Evolutionary conservation across 2,329 filamentous ascomycete species (phyloP).

Genomic region (Simplicillium aogashimaense): DNA sequence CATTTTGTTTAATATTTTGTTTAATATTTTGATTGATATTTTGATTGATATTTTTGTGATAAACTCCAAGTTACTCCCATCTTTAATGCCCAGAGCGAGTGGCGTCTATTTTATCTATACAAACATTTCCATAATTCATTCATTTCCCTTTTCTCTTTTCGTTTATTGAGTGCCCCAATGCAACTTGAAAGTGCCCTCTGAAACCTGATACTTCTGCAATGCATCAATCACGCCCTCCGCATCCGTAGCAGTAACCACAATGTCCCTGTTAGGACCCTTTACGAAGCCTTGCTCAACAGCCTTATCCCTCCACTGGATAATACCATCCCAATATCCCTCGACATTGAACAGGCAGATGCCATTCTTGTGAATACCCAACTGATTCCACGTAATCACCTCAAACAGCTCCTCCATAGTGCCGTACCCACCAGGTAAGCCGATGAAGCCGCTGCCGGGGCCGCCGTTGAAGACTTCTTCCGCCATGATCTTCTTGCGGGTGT

Average conservation of each 20-base stretch:
- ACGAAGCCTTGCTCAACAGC: constrained; percentile 74
- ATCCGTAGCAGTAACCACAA: constrained; percentile 66
- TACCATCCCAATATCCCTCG: constrained; percentile 83
- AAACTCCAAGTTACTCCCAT: too few species aligned
- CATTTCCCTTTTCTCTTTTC: too few species aligned
- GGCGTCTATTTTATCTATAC: too few species aligned
- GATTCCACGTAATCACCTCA: constrained; percentile 89
- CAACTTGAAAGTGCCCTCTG: constrained; percentile 66
- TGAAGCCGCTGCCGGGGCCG: constrained; percentile 76
- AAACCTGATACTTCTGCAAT: constrained; percentile 65
- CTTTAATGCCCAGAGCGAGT: too few species aligned
- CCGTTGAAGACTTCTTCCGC: constrained; percentile 75
- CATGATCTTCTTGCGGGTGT: constrained; percentile 92
- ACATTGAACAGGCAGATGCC: constrained; percentile 80
- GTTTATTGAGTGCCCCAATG: constrained; percentile 69
- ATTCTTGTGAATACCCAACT: constrained; percentile 78
- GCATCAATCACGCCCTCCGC: constrained; percentile 62
- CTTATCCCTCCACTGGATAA: constrained; percentile 71
- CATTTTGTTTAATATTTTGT: too few species aligned
- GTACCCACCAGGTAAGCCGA: constrained; percentile 81
- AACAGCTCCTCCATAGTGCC: constrained; percentile 95
- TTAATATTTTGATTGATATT: too few species aligned
- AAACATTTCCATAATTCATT: too few species aligned
- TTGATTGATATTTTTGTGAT: too few species aligned
- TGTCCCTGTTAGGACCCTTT: constrained; percentile 55